Conservation (phyloP, 495 filamentous ascomycete species). For the Filosporella fistucella region DNA sequence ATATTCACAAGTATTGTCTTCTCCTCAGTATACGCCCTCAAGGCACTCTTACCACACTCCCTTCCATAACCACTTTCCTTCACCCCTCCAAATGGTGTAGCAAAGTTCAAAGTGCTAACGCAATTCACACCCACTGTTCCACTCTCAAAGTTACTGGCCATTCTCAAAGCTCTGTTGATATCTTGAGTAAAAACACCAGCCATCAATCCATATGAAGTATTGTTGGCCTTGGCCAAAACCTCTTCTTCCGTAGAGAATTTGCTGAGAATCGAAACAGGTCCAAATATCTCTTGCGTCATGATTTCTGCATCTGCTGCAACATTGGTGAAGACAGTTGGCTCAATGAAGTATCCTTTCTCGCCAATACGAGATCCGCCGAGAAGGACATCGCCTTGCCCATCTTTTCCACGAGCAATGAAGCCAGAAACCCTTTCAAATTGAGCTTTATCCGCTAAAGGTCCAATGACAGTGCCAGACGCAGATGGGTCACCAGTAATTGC, state of each 20-base stretch:
- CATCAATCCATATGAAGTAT: constrained; percentile 79
- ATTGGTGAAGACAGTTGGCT: constrained; percentile 68
- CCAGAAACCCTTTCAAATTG: constrained; percentile 67
- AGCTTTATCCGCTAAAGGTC: constrained; percentile 69
- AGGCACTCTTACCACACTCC: too few species aligned
- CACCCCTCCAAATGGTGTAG: constrained; percentile 81
- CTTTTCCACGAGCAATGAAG: constrained; percentile 67
- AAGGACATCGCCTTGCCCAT: constrained; percentile 63
- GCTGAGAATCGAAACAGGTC: constrained; percentile 83
- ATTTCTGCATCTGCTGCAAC: constrained; percentile 67
- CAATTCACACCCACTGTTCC: constrained; percentile 93
- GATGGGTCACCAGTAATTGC: constrained; percentile 61
- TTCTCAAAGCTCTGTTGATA: constrained; percentile 84
- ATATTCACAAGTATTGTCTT: too few species aligned
- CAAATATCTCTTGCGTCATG: constrained; percentile 96
- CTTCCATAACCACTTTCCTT: constrained; percentile 88
- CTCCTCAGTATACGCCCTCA: too few species aligned
- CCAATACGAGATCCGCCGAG: constrained; percentile 59
- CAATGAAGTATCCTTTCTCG: constrained; percentile 57
- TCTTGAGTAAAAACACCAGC: constrained; percentile 87
- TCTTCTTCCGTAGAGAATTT: constrained; percentile 89
- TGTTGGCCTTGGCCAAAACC: constrained; percentile 74
- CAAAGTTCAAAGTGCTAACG: constrained; percentile 77
- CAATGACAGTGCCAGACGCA: constrained; percentile 61
- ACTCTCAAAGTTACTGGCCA: constrained; percentile 72